Conservation (phyloP, 352 stramenopile genomes). For the Labyrinthula sp. region DNA sequence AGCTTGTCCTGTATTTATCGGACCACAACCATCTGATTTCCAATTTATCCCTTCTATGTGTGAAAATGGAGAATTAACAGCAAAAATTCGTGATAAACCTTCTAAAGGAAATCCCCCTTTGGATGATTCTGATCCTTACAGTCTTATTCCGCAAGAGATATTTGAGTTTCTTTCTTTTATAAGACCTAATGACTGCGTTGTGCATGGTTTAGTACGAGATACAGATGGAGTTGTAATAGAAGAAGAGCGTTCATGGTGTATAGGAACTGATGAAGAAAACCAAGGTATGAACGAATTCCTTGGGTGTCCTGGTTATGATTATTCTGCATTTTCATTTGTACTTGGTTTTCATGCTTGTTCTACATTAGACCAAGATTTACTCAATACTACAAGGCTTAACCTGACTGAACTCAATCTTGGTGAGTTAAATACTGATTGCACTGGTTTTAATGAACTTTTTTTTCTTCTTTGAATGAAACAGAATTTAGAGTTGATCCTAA, state of each 20-base stretch:
- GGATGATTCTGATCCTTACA: background rate
- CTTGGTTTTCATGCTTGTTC: slow-evolving; percentile 1
- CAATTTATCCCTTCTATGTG: slow-evolving; percentile 19
- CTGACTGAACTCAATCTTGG: slow-evolving; percentile 1
- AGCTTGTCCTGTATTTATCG: slow-evolving; percentile 20
- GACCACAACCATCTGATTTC: background rate
- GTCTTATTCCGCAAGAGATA: slow-evolving; percentile 9
- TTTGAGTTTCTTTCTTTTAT: slow-evolving; percentile 18
- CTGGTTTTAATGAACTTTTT: too few species aligned
- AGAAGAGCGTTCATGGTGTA: slow-evolving; percentile 15
- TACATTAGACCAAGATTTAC: background rate
- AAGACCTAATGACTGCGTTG: slow-evolving; percentile 11
- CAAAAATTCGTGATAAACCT: slow-evolving; percentile 8
- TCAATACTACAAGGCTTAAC: slow-evolving; percentile 6
- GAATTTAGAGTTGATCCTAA: too few species aligned
- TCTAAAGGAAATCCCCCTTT: slow-evolving; percentile 3
- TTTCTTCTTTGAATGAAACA: too few species aligned
- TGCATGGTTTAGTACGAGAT: slow-evolving; percentile 5
- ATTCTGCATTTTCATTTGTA: slow-evolving; percentile 7
- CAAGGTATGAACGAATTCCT: background rate
- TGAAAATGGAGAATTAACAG: slow-evolving; percentile 10
- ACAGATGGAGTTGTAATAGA: slow-evolving; percentile 8
- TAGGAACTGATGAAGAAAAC: too few species aligned
- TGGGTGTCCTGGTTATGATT: slow-evolving; percentile 19
- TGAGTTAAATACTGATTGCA: background rate